Conservation (phyloP, 1,284 basidiomycete species). For the Volvariella surrecta region DNA sequence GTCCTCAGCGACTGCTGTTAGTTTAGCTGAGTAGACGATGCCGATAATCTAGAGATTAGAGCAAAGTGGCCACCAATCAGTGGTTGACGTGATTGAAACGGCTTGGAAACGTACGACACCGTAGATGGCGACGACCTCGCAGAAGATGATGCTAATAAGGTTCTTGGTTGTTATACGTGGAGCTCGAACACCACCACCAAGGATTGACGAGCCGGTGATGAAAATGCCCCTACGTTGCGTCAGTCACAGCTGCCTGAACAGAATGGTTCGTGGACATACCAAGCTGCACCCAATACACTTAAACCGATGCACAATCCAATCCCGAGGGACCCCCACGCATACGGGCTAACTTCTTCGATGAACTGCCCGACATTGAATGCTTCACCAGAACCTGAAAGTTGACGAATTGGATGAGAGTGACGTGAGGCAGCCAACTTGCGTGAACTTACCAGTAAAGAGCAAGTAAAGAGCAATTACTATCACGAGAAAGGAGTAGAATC, state of each 20-base stretch:
- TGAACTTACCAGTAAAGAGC: constrained; percentile 68
- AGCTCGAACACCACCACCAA: constrained; percentile 91
- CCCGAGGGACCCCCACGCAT: constrained; percentile 87
- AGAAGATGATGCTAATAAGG: constrained; percentile 98
- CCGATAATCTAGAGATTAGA: constrained; percentile 66
- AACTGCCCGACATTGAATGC: constrained; percentile 90
- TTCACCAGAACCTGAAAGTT: constrained; percentile 65
- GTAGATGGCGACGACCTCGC: constrained; percentile 97
- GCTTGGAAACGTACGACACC: constrained; percentile 62
- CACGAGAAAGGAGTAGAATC: constrained; percentile 57
- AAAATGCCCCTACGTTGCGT: constrained; percentile 81
- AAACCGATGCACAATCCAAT: constrained; percentile 92
- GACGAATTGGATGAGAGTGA: constrained; percentile 2
- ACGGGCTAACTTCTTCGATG: constrained; percentile 90
- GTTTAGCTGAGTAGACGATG: constrained; percentile 86
- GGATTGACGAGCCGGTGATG: constrained; percentile 89
- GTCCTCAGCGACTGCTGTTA: constrained; percentile 50
- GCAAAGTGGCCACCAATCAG: constrained; percentile 2
- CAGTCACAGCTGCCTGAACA: background rate
- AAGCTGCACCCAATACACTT: constrained; percentile 91
- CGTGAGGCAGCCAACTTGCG: constrained; percentile 5
- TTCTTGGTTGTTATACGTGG: constrained; percentile 98
- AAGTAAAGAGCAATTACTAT: constrained; percentile 73
- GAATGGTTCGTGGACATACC: constrained; percentile 46
- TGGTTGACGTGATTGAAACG: background rate